Base-by-base conservation (phyloP, 75 land plant genomes). In the Adiantum capillusveneris region DNA sequence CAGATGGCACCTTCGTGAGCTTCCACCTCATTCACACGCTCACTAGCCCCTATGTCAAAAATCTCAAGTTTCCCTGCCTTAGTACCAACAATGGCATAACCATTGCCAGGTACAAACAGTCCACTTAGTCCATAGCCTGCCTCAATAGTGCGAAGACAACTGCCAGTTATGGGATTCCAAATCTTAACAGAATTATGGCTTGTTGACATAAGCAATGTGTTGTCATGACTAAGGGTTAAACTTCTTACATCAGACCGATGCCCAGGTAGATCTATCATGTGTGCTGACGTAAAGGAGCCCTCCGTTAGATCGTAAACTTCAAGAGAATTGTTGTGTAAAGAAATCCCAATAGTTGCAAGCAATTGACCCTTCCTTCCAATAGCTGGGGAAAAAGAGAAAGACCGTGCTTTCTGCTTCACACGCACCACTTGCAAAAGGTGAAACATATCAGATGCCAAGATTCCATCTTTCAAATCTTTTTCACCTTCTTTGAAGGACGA, bases 151-250 rank as follows among this genome's bases (percentile, higher is more conserved):
- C 93, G 74, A 37, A 95, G 82, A 55, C 97, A 95, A 64, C 81
- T 59, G 26, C 92, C 81, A 58, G 88, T 78, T 60, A 76, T 82
- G 27, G 99, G 97, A 49, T 95, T 95, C 99, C 99, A 95, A 57
- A 95, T 74, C 63, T 95, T 95, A 5, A 78, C 83, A 29, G 79
- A 71, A 71, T 84, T 84, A 48, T 90, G 89, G 60, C 97, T 90
- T 1, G 99, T 91, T 53, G 99, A 93, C 86, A 95, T 77, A 61
- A 95, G 69, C 46, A 87, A 65, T 2, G 80, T 73, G 54, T 77
- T 74, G 56, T 95, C 99, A 36, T 80, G 61, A 57, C 87, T 95
- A 7, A 95, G 79, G 3, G 77, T 59, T 31, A 95, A 74, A 78
- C 87, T 83, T 66, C 99, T 70, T 19, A 95, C 62, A 70, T 76